These are phyloP conservation scores for Phaseolus lunatus DNA, from an alignment of 306 rosid genomes.

Conservation along the genomic window DNA sequence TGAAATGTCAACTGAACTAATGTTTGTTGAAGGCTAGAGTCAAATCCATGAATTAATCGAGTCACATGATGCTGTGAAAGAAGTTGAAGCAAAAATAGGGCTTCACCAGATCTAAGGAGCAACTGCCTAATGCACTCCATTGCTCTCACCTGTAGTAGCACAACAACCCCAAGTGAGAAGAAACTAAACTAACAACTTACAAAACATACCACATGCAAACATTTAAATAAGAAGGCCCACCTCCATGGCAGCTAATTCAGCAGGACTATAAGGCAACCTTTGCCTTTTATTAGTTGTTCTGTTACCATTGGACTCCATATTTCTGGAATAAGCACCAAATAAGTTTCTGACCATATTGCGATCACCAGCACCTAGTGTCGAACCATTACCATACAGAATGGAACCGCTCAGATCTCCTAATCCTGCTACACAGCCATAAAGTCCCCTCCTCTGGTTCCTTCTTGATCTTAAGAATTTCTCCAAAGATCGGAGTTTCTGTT, in stretches of 20 bases:
- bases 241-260: constrained; percentile 99
- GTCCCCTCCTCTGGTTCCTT: constrained; percentile 95
- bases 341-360: constrained; percentile 85
- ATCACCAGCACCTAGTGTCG: constrained; percentile 81
- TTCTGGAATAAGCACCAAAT: constrained; percentile 82
- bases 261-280: constrained; percentile 91
- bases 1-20: constrained; percentile 87
- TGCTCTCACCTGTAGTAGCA: constrained; percentile 83
- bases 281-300: constrained; percentile 82
- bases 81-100: constrained; percentile 93
- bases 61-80: constrained; percentile 95
- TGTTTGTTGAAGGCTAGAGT: constrained; percentile 64
- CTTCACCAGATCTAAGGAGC: constrained; percentile 92
- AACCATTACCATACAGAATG: constrained; percentile 82
- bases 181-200: constrained; percentile 24
- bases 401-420: constrained; percentile 90
- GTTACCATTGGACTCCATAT: constrained; percentile 72
- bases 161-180: constrained; percentile 48
- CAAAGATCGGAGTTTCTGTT: constrained; percentile 78
- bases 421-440: constrained; percentile 98
- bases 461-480: constrained; percentile 90
- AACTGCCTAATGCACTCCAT: constrained; percentile 98
- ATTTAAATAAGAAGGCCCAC: constrained; percentile 55
- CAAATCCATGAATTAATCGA: constrained; percentile 88
- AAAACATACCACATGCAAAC: constrained; percentile 7